Evolutionary conservation across 2,329 filamentous ascomycete genomes (phyloP).

Genomic region (Aureobasidium sp.): DNA sequence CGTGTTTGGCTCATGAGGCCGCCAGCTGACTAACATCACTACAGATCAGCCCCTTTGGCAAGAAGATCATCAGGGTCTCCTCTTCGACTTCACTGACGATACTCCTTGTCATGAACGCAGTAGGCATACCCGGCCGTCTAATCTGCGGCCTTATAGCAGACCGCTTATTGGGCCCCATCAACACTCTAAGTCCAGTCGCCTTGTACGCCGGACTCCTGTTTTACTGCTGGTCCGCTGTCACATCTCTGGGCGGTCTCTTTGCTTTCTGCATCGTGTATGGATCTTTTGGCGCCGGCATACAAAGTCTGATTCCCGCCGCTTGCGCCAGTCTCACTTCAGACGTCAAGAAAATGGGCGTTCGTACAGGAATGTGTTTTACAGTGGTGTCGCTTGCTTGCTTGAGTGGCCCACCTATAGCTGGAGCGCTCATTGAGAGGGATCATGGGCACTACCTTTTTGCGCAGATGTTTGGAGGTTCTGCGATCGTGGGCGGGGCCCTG

Average conservation of each 20-base stretch:
- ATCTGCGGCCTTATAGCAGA: slow-evolving; percentile 48
- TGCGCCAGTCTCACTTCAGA: slow-evolving; percentile 38
- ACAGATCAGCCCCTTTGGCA: slow-evolving; percentile 25
- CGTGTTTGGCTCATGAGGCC: neutral
- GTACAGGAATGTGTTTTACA: slow-evolving; percentile 43
- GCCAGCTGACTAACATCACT: neutral
- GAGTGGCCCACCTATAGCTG: slow-evolving; percentile 35
- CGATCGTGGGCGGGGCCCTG: neutral
- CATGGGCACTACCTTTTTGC: neutral
- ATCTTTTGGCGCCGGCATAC: slow-evolving; percentile 35
- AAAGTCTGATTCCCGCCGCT: slow-evolving; percentile 38
- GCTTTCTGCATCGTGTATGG: slow-evolving; percentile 40
- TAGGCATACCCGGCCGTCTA: slow-evolving; percentile 48
- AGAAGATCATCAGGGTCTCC: slow-evolving; percentile 35
- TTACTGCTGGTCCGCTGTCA: slow-evolving; percentile 50
- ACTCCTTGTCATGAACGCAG: slow-evolving; percentile 50
- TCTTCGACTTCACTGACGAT: slow-evolving; percentile 45
- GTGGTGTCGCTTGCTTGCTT: slow-evolving; percentile 38
- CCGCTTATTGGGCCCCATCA: slow-evolving; percentile 44
- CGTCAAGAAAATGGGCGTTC: slow-evolving; percentile 37
- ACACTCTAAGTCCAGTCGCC: slow-evolving; percentile 45
- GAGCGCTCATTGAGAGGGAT: neutral
- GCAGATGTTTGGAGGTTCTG: neutral
- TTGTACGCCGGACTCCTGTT: slow-evolving; percentile 40
- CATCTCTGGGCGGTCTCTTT: slow-evolving; percentile 30